phyloP scores from a whole-genome alignment of 306 rosid genomes.

The Castanea mollissima region DNA sequence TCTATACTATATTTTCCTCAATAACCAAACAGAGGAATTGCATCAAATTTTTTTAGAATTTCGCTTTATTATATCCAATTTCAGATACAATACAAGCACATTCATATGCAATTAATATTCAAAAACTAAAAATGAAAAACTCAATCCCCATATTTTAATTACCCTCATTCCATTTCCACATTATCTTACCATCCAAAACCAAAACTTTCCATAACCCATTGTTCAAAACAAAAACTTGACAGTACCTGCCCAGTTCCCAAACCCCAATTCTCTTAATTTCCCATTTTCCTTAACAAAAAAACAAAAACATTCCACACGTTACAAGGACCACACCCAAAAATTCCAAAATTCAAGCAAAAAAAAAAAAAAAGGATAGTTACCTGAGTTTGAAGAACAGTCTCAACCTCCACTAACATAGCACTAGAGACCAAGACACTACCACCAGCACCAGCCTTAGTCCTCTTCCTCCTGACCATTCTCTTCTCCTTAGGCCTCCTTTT shows the following conservation, averaged over 20 bases:
- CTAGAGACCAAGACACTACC: conserved; percentile 58
- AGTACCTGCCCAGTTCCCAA: neutral
- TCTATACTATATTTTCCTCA: neutral
- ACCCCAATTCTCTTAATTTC: too few relatives aligned
- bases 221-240: neutral
- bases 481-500: conserved; percentile 42
- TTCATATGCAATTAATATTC: neutral
- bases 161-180: too few relatives aligned
- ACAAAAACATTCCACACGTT: neutral
- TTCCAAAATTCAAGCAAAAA: neutral
- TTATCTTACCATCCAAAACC: neutral
- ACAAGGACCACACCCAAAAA: neutral
- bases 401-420: conserved; percentile 83
- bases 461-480: conserved; percentile 44
- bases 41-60: neutral
- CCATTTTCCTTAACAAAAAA: too few relatives aligned
- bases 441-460: conserved; percentile 22
- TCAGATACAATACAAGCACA: neutral
- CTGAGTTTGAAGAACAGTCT: conserved; percentile 89
- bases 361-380: conserved; percentile 12
- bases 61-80: neutral
- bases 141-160: too few relatives aligned
- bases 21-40: neutral
- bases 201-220: neutral
- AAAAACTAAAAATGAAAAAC: neutral